Conservation (phyloP, 202 grass and related monocot species). For the Setaria viridis region DNA sequence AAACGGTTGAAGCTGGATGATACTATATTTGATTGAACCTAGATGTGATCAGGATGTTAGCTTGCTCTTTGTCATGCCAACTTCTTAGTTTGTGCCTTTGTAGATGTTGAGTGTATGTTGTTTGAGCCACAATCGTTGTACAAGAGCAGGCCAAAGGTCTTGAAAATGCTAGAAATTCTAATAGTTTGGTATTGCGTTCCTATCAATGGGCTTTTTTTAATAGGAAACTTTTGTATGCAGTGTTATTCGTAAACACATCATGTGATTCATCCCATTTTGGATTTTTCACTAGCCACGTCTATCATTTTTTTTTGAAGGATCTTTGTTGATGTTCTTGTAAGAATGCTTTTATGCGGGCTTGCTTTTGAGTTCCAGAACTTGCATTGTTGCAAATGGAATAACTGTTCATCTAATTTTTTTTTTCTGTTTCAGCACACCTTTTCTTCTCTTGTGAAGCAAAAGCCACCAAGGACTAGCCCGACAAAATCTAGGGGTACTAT, state of each 20-base stretch:
- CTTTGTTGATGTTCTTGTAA: background rate
- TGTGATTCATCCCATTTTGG: conserved; percentile 14
- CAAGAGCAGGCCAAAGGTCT: background rate
- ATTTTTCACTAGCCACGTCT: background rate
- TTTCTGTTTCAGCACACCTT: conserved; percentile 73
- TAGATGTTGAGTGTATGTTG: background rate
- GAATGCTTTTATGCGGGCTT: conserved; percentile 5
- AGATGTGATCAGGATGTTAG: background rate
- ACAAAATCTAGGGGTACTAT: conserved; percentile 65
- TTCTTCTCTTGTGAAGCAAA: conserved; percentile 87
- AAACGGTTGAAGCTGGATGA: conserved; percentile 8
- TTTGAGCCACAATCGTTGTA: background rate
- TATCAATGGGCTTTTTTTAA: conserved; percentile 7
- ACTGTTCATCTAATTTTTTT: conserved; percentile 20
- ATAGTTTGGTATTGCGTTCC: conserved; percentile 20
- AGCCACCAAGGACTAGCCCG: conserved; percentile 57
- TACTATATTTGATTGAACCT: conserved; percentile 7
- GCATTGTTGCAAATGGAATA: conserved; percentile 36
- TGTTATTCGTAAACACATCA: conserved; percentile 7
- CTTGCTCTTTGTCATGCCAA: conserved; percentile 2
- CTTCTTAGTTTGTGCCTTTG: conserved; percentile 1
- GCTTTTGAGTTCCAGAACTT: conserved; percentile 38
- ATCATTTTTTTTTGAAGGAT: background rate
- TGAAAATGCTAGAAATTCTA: conserved; percentile 23
- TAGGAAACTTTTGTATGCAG: conserved; percentile 7